Percentiles rank a stretch among this genome's conserved stretches.
These are phyloP conservation scores for Linnemannia exigua DNA, from an alignment of 192 early-diverging fungal genomes.

Conservation along the genomic window DNA sequence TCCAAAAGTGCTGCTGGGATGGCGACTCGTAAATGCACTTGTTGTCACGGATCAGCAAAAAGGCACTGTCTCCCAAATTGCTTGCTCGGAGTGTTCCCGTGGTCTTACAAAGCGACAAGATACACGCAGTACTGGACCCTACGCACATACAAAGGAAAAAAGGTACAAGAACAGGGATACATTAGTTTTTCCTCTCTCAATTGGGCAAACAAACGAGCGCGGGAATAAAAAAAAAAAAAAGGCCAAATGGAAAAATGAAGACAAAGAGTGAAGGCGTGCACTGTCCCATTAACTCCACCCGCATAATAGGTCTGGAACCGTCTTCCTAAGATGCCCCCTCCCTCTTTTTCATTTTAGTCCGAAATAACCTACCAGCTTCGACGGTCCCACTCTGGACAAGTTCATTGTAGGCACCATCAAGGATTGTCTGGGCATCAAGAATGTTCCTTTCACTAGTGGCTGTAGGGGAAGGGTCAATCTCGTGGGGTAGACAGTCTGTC, in stretches of 20 bases:
- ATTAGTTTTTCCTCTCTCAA: background rate
- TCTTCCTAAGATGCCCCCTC: background rate
- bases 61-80: conserved; percentile 70
- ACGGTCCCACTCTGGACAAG: conserved; percentile 64
- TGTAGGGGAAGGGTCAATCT: background rate
- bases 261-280: background rate
- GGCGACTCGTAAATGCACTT: conserved; percentile 70
- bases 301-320: background rate
- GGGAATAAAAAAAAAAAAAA: background rate
- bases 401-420: conserved; percentile 61
- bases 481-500: conserved; percentile 29
- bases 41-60: conserved; percentile 67
- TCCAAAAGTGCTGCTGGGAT: conserved; percentile 74
- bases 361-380: conserved; percentile 49
- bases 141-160: conserved; percentile 1
- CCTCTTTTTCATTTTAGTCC: background rate
- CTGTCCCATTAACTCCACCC: background rate
- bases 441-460: conserved; percentile 10
- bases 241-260: background rate
- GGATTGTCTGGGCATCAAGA: conserved; percentile 64
- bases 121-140: conserved; percentile 73
- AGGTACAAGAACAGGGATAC: conserved; percentile 4
- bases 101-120: conserved; percentile 66
- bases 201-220: background rate
- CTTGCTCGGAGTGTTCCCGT: conserved; percentile 68